Percentiles rank a stretch among this genome's conserved stretches.
phyloP scores from a whole-genome alignment of 2,329 filamentous ascomycete species.

The Fusarium chuoi region DNA sequence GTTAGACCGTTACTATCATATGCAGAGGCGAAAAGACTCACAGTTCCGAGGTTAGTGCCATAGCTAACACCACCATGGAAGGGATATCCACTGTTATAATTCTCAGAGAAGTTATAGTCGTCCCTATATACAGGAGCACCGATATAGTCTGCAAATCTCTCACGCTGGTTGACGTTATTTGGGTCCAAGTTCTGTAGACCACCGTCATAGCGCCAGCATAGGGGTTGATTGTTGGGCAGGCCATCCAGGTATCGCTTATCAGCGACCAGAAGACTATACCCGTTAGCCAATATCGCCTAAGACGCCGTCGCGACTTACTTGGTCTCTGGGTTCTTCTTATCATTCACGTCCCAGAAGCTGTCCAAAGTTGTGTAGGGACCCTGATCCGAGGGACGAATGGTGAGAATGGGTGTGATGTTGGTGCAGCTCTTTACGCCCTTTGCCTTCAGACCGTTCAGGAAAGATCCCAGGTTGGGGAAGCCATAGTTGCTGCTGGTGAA shows the following conservation, averaged over 20 bases:
- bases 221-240: background rate
- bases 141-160: background rate
- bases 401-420: background rate
- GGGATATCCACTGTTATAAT: background rate
- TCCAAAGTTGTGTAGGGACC: background rate
- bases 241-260: background rate
- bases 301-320: accelerated
- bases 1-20: background rate
- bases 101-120: background rate
- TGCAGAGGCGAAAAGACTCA: accelerated
- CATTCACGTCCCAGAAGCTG: background rate
- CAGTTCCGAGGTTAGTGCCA: background rate
- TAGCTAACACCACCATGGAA: slow-evolving; percentile 2
- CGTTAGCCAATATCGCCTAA: accelerated
- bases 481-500: background rate
- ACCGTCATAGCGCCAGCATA: background rate
- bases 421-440: background rate
- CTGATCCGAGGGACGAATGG: background rate
- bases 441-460: background rate
- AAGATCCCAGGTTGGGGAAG: background rate
- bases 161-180: background rate
- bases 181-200: background rate
- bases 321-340: background rate
- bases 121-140: background rate
- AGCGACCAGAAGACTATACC: background rate